Evolutionary conservation across 2,329 filamentous ascomycete species (phyloP), one percentile per base, ranked within the genome.

Genomic region (Ascochyta koolunga): DNA sequence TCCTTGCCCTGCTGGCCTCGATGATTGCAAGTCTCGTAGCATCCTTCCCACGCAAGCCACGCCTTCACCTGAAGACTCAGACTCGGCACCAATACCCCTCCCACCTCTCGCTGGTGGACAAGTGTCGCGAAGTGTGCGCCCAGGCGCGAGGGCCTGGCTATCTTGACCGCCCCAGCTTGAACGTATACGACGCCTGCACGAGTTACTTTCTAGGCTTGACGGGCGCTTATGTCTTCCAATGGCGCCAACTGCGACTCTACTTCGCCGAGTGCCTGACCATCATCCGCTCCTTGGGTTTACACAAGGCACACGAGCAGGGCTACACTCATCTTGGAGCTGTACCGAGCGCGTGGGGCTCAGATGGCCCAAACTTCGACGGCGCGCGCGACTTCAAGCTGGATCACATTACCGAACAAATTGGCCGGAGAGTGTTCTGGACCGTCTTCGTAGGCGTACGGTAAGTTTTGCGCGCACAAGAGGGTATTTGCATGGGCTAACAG

Each of bases 1-100:
- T 92, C 61, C 77, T 92, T 2, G 87, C 88, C 2, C 74, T 93
- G 35, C 72, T 92, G 21, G 85, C 89, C 1, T 88, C 88, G 51
- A 92, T 93, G 89, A 82, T 92, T 25, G 87, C 84, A 38, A 78
- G 80, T 1, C 77, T 93, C n/a, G 89, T 90, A 3, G 86, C 89
- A 1, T 91, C 89, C 0, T 92, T 91, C 65, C 89, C 89, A 1
- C 80, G 89, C 15, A 89, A 86, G 62, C 88, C 87, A 1, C 79
- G 88, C 42, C 78, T 87, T 11, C 87, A 91, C 50, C 80, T 92
- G 48, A 90, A 89, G 69, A 78, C 81, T 0, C 85, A 89, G 62
- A 83, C 85, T 54, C 83, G 83, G 62, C 82, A 87, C 45, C 81
- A 84, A 39, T 91, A 89, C 61, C 87, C 88, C 1, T 86, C 86